phyloP scores from a whole-genome alignment of 2,329 filamentous ascomycete species.

The Cytospora piceicola region DNA sequence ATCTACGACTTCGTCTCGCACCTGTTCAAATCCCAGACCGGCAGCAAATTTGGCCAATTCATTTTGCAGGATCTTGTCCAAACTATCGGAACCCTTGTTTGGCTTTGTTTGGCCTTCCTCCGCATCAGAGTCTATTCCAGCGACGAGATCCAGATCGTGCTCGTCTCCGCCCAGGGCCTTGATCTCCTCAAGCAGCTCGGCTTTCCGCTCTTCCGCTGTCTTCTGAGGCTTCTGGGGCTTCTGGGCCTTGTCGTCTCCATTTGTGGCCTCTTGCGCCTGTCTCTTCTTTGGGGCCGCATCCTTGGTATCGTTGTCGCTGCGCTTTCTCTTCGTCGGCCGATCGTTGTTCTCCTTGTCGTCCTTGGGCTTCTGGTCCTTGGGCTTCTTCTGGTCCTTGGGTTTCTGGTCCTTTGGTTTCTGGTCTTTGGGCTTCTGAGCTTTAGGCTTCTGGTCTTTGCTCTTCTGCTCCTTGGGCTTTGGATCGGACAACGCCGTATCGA shows the following conservation, averaged over 20 bases:
- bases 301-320: conserved; percentile 39
- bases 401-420: conserved; percentile 44
- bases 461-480: conserved; percentile 38
- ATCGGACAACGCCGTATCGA: conserved; percentile 56
- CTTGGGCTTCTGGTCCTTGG: conserved; percentile 34
- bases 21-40: conserved; percentile 53
- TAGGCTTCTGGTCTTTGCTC: conserved; percentile 33
- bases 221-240: conserved; percentile 31
- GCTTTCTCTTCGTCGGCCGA: conserved; percentile 42
- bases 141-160: conserved; percentile 65
- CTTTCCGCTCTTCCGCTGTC: conserved; percentile 32
- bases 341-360: conserved; percentile 12
- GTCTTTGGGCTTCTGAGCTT: conserved; percentile 33
- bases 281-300: conserved; percentile 39
- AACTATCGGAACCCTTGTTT: conserved; percentile 27
- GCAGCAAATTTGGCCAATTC: conserved; percentile 58
- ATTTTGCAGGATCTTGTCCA: conserved; percentile 44
- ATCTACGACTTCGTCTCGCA: conserved; percentile 44
- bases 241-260: conserved; percentile 35
- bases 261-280: conserved; percentile 36
- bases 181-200: conserved; percentile 62
- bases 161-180: conserved; percentile 67
- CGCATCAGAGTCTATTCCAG: conserved; percentile 55
- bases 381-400: conserved; percentile 30
- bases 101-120: conserved; percentile 45